Evolutionary conservation across 2,329 filamentous ascomycete species (phyloP), one percentile per base, ranked within the genome.

Genomic region (Diaporthe ilicicola): DNA sequence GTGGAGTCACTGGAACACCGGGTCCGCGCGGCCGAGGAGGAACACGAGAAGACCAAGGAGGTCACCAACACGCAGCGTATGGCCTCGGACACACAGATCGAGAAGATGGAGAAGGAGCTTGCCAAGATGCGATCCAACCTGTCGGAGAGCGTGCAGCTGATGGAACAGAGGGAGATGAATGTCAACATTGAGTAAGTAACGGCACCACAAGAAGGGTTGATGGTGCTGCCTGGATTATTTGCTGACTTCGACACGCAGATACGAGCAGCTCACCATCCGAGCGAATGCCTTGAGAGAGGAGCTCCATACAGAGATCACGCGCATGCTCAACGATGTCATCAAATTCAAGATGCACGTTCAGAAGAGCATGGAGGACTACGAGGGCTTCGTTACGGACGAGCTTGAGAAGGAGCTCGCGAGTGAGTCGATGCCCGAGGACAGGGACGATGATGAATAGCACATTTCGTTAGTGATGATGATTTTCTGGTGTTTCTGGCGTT

Each of bases 51-150:
- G 82, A 95, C 94, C 24, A 95, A 95, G 78, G 96, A 98, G 85
- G 87, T 88, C 67, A 95, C 93, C 9, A 93, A 89, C 55, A 93
- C 94, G 22, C 94, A 97, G 80, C 97, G 97, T 83, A 89, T 95
- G 79, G 92, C 91, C 9, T 94, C 92, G 2, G 96, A 98, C 79
- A 91, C 95, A 10, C 95, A 98, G 81, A 97, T 99, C 77, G 96
- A 99, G 82, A 96, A 96, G 85, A 97, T 98, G 92, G 96, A 99
- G 83, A 98, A 97, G 82, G 95, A 99, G 80, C 85, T 99, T n/a
- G 93, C 93, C 56, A 94, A 94, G 80, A 97, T 98, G 94, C 89
- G 95, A 51, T 89, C 92, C 2, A 92, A 92, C 13, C 85, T 98
- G 37, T 92, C 90, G 3, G 95, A 98, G 80, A 94, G 91, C 42